Evolutionary conservation across 306 rosid species (phyloP).

Genomic region (Vachellia pachyceras): DNA sequence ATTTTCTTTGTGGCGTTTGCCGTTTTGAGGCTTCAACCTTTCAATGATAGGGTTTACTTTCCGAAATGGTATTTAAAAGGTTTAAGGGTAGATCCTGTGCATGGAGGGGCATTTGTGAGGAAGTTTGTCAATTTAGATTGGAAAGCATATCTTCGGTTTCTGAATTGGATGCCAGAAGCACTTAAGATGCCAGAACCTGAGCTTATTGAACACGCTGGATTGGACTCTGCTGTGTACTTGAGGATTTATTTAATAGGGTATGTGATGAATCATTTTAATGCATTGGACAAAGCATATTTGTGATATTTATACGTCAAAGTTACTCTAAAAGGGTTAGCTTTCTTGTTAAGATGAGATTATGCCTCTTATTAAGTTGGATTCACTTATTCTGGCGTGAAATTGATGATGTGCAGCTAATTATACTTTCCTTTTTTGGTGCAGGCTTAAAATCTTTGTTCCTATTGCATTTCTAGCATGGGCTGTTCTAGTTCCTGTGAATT

Average conservation of each 20-base stretch:
- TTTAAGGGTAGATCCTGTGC: conserved; percentile 76
- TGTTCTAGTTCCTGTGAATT: conserved; percentile 83
- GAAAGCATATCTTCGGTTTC: conserved; percentile 69
- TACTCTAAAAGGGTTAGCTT: background rate
- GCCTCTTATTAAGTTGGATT: background rate
- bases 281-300: background rate
- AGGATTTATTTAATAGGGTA: conserved; percentile 96
- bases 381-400: background rate
- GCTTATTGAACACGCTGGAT: conserved; percentile 96
- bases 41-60: conserved; percentile 93
- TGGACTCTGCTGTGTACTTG: conserved; percentile 95
- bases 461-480: conserved; percentile 83
- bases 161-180: conserved; percentile 98
- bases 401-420: too few relatives aligned
- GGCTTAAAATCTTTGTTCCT: conserved; percentile 97
- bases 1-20: conserved; percentile 83
- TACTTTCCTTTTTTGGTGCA: conserved; percentile 46
- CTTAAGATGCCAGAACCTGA: conserved; percentile 92
- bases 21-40: conserved; percentile 91
- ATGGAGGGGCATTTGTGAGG: conserved; percentile 70
- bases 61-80: conserved; percentile 95
- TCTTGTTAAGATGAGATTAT: background rate
- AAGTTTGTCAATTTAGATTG: conserved; percentile 88
- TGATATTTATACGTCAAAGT: background rate
- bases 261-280: conserved; percentile 1